These are phyloP conservation scores for Aspergillus calidoustus DNA, from an alignment of 2,329 filamentous ascomycete species.

Conservation along the genomic window DNA sequence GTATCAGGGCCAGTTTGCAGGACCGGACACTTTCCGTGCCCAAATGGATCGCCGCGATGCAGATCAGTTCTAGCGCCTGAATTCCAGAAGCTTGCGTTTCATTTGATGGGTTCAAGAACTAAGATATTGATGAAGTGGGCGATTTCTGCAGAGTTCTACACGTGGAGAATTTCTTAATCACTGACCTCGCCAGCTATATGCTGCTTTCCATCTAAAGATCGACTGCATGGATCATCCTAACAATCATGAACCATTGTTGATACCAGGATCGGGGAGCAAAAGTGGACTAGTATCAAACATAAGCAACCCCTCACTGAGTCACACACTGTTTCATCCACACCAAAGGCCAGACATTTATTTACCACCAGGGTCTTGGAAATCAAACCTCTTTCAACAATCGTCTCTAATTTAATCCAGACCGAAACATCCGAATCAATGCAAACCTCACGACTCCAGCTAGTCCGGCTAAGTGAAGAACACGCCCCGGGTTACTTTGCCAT, in stretches of 20 bases:
- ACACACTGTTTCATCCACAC: not conserved
- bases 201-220: too few relatives aligned
- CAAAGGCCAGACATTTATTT: not conserved
- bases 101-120: too few relatives aligned
- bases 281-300: not conserved
- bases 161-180: too few relatives aligned
- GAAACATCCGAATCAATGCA: not conserved
- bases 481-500: constrained; percentile 22
- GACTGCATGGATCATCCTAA: too few relatives aligned
- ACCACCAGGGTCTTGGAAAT: not conserved
- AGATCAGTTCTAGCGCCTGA: not conserved
- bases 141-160: too few relatives aligned
- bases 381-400: not conserved
- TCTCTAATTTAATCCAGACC: not conserved
- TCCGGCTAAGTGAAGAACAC: constrained; percentile 20
- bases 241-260: too few relatives aligned
- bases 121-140: not conserved
- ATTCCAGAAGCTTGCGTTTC: too few relatives aligned
- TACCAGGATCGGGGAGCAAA: not conserved
- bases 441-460: constrained; percentile 13
- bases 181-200: too few relatives aligned
- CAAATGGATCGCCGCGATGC: not conserved
- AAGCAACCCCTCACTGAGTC: not conserved
- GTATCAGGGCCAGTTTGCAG: too few relatives aligned
- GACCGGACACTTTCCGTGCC: not conserved